Evolutionary conservation across 257 asterid genomes (phyloP).

Genomic region (Datura wrightii): DNA sequence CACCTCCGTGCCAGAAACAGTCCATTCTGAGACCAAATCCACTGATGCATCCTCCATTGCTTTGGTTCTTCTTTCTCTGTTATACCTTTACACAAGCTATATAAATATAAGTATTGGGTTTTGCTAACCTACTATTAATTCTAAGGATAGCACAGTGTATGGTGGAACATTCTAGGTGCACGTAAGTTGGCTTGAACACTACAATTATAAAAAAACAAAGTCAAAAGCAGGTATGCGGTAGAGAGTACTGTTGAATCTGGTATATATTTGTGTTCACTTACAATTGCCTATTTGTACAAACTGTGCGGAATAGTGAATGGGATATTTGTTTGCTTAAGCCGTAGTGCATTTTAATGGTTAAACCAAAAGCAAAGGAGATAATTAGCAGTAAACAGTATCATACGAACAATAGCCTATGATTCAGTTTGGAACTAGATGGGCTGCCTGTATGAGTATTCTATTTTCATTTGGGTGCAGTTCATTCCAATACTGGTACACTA

Average conservation of each 20-base stretch:
- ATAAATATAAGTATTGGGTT: background rate
- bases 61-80: background rate
- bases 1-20: background rate
- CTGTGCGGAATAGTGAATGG: background rate
- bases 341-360: background rate
- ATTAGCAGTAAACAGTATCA: background rate
- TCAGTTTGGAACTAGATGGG: background rate
- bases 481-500: background rate
- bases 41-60: background rate
- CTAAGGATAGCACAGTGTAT: background rate
- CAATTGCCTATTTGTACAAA: background rate
- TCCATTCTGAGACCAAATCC: background rate
- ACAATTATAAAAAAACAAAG: background rate
- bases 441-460: background rate
- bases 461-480: background rate
- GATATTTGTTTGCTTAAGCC: background rate
- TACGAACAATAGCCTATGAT: background rate
- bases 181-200: background rate
- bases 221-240: background rate
- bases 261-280: background rate
- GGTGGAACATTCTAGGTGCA: background rate
- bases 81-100: background rate
- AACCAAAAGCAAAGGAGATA: background rate
- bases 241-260: background rate
- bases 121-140: background rate